Conservation (phyloP, 352 stramenopile species). For the Pythium volutum region DNA sequence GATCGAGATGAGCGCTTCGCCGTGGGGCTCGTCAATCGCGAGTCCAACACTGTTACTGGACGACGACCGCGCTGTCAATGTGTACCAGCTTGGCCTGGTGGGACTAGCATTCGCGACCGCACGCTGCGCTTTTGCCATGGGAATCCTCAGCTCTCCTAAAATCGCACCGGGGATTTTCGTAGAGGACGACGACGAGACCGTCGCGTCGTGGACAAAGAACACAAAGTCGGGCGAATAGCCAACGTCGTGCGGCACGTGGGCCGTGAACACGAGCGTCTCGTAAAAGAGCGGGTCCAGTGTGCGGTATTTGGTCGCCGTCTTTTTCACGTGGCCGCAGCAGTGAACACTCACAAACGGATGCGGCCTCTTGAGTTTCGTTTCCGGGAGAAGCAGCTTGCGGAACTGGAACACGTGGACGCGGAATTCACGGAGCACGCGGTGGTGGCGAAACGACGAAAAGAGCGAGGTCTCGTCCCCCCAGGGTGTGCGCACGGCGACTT, state of each 20-base stretch:
- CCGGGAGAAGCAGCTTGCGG: conserved; percentile 45
- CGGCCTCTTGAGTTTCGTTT: conserved; percentile 41
- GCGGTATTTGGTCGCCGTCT: conserved; percentile 41
- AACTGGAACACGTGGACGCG: conserved; percentile 87
- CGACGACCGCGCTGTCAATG: conserved; percentile 22
- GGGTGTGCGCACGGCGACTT: conserved; percentile 49
- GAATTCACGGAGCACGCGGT: conserved; percentile 55
- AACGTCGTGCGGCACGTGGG: conserved; percentile 45
- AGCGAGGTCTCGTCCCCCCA: conserved; percentile 47
- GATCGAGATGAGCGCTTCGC: conserved; percentile 56
- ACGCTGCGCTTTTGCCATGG: conserved; percentile 43
- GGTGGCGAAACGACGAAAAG: conserved; percentile 45
- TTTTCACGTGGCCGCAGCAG: conserved; percentile 60
- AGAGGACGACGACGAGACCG: conserved; percentile 28
- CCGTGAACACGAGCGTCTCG: conserved; percentile 64
- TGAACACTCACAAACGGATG: conserved; percentile 82
- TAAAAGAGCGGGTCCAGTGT: conserved; percentile 83
- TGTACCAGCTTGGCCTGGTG: conserved; percentile 51
- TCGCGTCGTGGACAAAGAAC: conserved; percentile 64
- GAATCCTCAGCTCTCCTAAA: conserved; percentile 47
- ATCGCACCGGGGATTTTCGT: conserved; percentile 18
- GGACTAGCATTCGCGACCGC: conserved; percentile 40
- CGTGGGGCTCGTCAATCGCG: conserved; percentile 36
- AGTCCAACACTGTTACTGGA: conserved; percentile 3
- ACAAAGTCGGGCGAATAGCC: conserved; percentile 68